A percentile compares a stretch with the other conserved stretches of the same genome.
phyloP scores from a whole-genome alignment of 768 basidiomycete species.

The Leccinum sublutescens region DNA sequence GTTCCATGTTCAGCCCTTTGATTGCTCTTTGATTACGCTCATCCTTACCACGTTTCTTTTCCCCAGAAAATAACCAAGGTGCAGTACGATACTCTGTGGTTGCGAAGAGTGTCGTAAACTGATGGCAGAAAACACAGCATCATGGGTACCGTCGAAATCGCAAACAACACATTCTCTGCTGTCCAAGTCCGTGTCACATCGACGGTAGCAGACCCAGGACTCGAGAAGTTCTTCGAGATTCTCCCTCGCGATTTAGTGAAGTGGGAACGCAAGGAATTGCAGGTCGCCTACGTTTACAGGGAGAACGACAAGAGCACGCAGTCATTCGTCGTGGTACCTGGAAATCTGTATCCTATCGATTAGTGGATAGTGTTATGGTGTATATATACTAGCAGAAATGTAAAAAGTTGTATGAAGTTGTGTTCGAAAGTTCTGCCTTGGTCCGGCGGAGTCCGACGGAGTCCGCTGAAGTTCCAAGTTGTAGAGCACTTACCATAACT shows the following conservation, averaged over 20 bases:
- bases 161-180: rapidly evolving
- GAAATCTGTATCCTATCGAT: background rate
- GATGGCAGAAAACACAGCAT: background rate
- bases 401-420: background rate
- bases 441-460: too few species aligned
- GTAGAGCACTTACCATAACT: too few species aligned
- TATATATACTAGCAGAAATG: background rate
- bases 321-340: background rate
- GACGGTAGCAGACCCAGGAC: background rate
- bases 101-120: background rate
- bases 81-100: background rate
- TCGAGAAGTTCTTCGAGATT: background rate
- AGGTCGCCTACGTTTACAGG: background rate
- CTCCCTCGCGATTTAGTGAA: rapidly evolving
- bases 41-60: background rate
- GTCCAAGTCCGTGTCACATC: background rate
- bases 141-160: background rate
- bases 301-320: background rate
- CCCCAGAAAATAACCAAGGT: background rate
- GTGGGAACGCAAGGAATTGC: background rate
- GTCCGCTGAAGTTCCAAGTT: too few species aligned
- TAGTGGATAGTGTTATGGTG: background rate
- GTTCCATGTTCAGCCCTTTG: background rate
- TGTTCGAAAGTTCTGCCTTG: background rate
- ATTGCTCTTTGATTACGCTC: background rate